Percentiles rank a stretch among this genome's conserved stretches.
These are phyloP conservation scores for Amanita pallidorosea DNA, from an alignment of 768 basidiomycete species.

Conservation along the genomic window DNA sequence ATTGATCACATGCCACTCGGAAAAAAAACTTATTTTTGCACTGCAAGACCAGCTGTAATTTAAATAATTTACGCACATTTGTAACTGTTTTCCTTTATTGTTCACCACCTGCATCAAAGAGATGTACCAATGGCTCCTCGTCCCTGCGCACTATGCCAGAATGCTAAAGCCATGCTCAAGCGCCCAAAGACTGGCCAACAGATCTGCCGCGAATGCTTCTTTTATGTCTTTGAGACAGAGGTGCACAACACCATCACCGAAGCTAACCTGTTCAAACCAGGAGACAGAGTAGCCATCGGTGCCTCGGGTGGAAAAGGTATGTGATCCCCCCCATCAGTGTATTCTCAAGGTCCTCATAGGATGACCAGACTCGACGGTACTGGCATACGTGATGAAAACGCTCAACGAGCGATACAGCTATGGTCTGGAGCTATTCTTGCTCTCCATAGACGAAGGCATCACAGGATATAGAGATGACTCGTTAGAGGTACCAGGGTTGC, in stretches of 20 bases:
- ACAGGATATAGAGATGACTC: slow-evolving; percentile 98
- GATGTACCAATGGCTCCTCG: slow-evolving; percentile 72
- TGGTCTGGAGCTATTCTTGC: slow-evolving; percentile 79
- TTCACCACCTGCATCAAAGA: too few relatives aligned
- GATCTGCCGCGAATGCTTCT: slow-evolving; percentile 95
- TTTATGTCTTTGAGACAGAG: slow-evolving; percentile 95
- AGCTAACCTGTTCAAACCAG: slow-evolving; percentile 72
- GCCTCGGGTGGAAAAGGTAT: slow-evolving; percentile 97
- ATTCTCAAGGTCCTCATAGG: slow-evolving; percentile 4
- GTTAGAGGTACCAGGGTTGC: slow-evolving; percentile 51
- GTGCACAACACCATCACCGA: slow-evolving; percentile 92
- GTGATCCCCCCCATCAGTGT: neutral
- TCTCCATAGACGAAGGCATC: slow-evolving; percentile 98
- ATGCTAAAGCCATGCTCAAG: slow-evolving; percentile 76
- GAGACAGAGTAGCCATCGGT: slow-evolving; percentile 93
- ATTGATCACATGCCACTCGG: too few relatives aligned
- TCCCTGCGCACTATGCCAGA: slow-evolving; percentile 66
- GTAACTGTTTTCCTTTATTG: too few relatives aligned
- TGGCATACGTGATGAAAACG: slow-evolving; percentile 94
- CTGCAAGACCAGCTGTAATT: too few relatives aligned
- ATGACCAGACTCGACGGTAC: slow-evolving; percentile 85
- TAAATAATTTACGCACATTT: too few relatives aligned
- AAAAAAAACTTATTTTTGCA: too few relatives aligned
- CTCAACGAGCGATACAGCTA: slow-evolving; percentile 93
- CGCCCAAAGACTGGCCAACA: slow-evolving; percentile 96